Percentiles rank a stretch among this genome's conserved stretches.
phyloP scores from a whole-genome alignment of 2,329 filamentous ascomycete species.

The Aspergillus sergii region DNA sequence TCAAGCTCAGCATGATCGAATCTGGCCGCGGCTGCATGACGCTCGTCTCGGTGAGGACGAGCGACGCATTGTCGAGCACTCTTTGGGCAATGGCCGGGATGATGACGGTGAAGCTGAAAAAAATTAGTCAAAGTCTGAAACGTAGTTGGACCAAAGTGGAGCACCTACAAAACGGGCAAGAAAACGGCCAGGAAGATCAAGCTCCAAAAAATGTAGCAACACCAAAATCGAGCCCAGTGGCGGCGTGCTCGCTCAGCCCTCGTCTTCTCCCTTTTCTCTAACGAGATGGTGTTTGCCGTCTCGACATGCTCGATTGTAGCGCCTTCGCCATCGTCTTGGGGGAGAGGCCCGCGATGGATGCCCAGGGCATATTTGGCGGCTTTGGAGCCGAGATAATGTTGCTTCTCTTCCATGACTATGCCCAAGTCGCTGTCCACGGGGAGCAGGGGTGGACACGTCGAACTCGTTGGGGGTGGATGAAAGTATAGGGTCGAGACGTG shows the following conservation, averaged over 20 bases:
- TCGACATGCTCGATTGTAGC: slow-evolving; percentile 30
- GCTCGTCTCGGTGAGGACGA: slow-evolving; percentile 39
- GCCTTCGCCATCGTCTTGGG: slow-evolving; percentile 18
- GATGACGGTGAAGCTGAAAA: slow-evolving; percentile 40
- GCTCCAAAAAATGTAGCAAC: slow-evolving; percentile 36
- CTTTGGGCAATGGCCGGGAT: slow-evolving; percentile 46
- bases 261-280: slow-evolving; percentile 28
- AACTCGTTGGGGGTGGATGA: not conserved
- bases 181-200: slow-evolving; percentile 44
- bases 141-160: not conserved
- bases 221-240: slow-evolving; percentile 45
- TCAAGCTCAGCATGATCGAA: slow-evolving; percentile 35
- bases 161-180: slow-evolving; percentile 43
- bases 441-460: not conserved
- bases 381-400: slow-evolving; percentile 28
- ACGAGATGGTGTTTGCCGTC: slow-evolving; percentile 29
- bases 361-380: slow-evolving; percentile 35
- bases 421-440: not conserved
- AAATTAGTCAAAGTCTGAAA: not conserved
- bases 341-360: slow-evolving; percentile 32
- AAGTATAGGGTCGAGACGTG: not conserved
- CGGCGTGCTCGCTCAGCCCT: slow-evolving; percentile 30
- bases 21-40: slow-evolving; percentile 39
- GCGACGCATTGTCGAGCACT: slow-evolving; percentile 39
- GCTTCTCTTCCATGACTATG: slow-evolving; percentile 28